Conservation (phyloP, 2,329 filamentous ascomycete genomes). For the Penicillium sp. region DNA sequence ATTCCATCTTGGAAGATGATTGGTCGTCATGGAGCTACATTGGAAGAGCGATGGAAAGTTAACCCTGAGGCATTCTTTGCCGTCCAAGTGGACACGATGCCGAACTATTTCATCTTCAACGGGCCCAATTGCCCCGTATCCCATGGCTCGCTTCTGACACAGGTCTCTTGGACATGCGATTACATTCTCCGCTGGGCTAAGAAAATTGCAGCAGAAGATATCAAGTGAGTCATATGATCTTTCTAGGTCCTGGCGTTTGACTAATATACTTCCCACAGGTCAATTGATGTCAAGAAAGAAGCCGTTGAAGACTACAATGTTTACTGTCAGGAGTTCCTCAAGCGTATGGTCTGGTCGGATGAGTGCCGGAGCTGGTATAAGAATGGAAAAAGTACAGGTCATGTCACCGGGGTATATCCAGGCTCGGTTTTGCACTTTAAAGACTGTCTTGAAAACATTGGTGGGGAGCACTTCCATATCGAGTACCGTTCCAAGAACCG, state of each 20-base stretch:
- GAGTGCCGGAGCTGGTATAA: slow-evolving; percentile 32
- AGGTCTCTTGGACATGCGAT: slow-evolving; percentile 2
- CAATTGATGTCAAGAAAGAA: slow-evolving; percentile 24
- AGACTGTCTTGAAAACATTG: slow-evolving; percentile 12
- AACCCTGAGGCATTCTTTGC: slow-evolving; percentile 26
- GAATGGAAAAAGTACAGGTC: slow-evolving; percentile 16
- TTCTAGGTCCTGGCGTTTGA: neutral
- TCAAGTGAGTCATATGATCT: slow-evolving; percentile 20
- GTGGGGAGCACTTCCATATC: slow-evolving; percentile 22
- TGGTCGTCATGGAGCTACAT: slow-evolving; percentile 22
- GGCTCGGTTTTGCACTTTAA: neutral
- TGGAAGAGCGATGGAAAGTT: slow-evolving; percentile 26
- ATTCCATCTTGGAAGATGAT: slow-evolving; percentile 24
- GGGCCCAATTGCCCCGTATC: slow-evolving; percentile 27
- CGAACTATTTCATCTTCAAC: slow-evolving; percentile 35
- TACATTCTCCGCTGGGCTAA: slow-evolving; percentile 21
- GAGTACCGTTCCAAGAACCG: slow-evolving; percentile 15
- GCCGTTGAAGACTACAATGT: slow-evolving; percentile 34
- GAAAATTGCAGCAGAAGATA: slow-evolving; percentile 33
- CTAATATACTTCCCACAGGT: slow-evolving; percentile 5
- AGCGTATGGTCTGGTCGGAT: slow-evolving; percentile 28
- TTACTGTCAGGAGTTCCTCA: slow-evolving; percentile 32
- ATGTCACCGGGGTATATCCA: neutral
- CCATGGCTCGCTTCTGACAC: slow-evolving; percentile 25
- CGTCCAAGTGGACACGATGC: slow-evolving; percentile 20